Percentiles rank a stretch among this genome's conserved stretches.
Conservation (phyloP, 2,329 filamentous ascomycete species). For the Colletotrichum eleusines region DNA sequence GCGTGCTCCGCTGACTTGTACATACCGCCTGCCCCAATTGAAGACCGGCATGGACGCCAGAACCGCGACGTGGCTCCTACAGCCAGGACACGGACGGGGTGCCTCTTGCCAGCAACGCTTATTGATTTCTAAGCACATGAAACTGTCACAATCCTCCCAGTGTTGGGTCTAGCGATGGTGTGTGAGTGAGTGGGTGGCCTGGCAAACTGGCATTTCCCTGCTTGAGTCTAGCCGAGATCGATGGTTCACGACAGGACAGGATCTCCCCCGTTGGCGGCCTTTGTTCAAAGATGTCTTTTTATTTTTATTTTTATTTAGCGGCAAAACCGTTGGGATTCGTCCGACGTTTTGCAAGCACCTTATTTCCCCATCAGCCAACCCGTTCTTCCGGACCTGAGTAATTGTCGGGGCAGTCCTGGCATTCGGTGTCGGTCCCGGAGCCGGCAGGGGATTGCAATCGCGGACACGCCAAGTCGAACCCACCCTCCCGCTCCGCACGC, state of each 20-base stretch:
- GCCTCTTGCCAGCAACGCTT: slow-evolving; percentile 10
- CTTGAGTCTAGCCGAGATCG: slow-evolving; percentile 12
- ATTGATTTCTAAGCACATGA: slow-evolving; percentile 38
- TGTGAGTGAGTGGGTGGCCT: background rate
- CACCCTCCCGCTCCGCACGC: background rate
- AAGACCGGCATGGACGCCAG: slow-evolving; percentile 13
- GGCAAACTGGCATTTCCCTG: slow-evolving; percentile 33
- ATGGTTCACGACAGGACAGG: slow-evolving; percentile 34
- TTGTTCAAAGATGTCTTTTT: slow-evolving; percentile 33
- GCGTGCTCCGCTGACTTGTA: background rate
- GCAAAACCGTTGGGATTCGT: slow-evolving; percentile 31
- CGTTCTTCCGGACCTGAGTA: background rate
- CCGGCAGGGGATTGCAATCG: background rate
- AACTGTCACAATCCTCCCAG: slow-evolving; percentile 20
- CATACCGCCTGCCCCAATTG: background rate
- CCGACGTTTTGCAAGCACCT: slow-evolving; percentile 34
- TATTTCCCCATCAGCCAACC: slow-evolving; percentile 32
- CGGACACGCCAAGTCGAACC: background rate
- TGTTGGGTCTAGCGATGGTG: slow-evolving; percentile 5
- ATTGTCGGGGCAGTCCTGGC: slow-evolving; percentile 12
- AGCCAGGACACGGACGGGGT: slow-evolving; percentile 6
- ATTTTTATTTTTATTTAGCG: background rate
- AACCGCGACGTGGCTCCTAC: slow-evolving; percentile 30
- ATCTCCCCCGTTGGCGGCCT: slow-evolving; percentile 20
- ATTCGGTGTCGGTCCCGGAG: slow-evolving; percentile 22